These are phyloP conservation scores for Globisporangium sylvaticum DNA, from an alignment of 352 stramenopile species.

Conservation along the genomic window DNA sequence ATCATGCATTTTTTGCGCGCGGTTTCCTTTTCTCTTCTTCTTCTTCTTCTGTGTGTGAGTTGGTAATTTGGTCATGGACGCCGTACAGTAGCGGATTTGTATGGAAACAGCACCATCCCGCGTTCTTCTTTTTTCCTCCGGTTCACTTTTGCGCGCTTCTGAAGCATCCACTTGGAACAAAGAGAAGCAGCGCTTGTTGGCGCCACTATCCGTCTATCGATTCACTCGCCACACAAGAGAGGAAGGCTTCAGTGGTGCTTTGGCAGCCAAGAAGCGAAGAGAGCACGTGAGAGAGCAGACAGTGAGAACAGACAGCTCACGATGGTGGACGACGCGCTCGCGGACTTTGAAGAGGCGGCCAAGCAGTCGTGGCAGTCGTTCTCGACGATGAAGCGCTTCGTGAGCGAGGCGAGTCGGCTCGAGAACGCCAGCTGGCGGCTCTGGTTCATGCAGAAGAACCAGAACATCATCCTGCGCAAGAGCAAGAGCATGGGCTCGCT, in stretches of 20 bases:
- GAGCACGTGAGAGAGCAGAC: neutral
- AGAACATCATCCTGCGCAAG: slow-evolving; percentile 10
- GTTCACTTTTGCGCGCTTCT: neutral
- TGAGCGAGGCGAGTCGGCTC: slow-evolving; percentile 71
- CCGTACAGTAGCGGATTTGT: neutral
- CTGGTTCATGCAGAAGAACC: slow-evolving; percentile 67
- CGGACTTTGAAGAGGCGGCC: slow-evolving; percentile 59
- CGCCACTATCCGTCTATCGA: neutral
- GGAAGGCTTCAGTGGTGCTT: neutral
- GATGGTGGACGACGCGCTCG: slow-evolving; percentile 33
- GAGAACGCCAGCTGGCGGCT: slow-evolving; percentile 84
- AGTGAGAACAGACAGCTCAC: no score
- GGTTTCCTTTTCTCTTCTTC: neutral
- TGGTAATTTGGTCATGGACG: neutral
- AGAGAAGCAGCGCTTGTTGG: neutral
- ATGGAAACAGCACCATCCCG: neutral
- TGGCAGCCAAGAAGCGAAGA: neutral
- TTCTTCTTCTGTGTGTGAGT: no score
- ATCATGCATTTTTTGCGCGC: neutral
- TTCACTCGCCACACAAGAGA: neutral
- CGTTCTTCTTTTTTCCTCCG: neutral
- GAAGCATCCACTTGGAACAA: neutral
- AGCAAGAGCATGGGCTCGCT: slow-evolving; percentile 15
- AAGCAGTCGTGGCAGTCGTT: slow-evolving; percentile 88
- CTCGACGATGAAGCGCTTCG: slow-evolving; percentile 84